phyloP scores from a whole-genome alignment of 805 yeast genomes.

The Nakazawaea molendinolei region DNA sequence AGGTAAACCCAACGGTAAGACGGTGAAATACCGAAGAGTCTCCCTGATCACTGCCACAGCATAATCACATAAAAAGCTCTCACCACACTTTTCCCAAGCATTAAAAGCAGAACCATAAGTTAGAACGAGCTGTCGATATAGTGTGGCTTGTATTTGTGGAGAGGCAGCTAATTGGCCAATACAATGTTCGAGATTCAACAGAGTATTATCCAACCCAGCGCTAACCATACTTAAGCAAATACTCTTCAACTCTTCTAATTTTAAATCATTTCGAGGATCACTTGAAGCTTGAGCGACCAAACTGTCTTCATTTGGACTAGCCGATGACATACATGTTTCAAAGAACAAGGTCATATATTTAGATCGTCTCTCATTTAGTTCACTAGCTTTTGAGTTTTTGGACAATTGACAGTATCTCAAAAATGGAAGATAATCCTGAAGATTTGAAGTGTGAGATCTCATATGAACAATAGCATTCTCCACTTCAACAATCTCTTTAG shows the following conservation, averaged over 20 bases:
- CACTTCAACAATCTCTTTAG: conserved; percentile 46
- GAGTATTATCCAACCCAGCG: conserved; percentile 72
- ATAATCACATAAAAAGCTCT: conserved; percentile 34
- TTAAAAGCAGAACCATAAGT: conserved; percentile 24
- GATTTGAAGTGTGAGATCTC: conserved; percentile 51
- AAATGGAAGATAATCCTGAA: conserved; percentile 47
- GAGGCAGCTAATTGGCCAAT: conserved; percentile 51
- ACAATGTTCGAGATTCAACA: conserved; percentile 54
- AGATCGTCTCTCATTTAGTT: conserved; percentile 37
- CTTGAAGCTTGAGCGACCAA: too few relatives aligned
- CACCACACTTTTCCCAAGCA: conserved; percentile 30
- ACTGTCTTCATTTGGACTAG: conserved; percentile 14
- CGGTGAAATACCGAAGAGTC: conserved; percentile 55
- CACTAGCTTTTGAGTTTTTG: conserved; percentile 19
- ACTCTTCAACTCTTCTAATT: conserved; percentile 41
- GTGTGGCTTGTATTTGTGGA: conserved; percentile 33
- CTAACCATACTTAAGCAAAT: conserved; percentile 71
- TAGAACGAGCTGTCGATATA: conserved; percentile 32
- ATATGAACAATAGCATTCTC: conserved; percentile 51
- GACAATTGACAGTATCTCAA: conserved; percentile 27
- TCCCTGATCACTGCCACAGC: conserved; percentile 56
- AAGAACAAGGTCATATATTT: conserved; percentile 37
- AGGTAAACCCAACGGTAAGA: conserved; percentile 62
- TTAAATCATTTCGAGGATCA: conserved; percentile 17
- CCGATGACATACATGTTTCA: too few relatives aligned